Evolutionary conservation across 805 yeast genomes (phyloP).

Genomic region (Vanderwaltozyma yarrowii): DNA sequence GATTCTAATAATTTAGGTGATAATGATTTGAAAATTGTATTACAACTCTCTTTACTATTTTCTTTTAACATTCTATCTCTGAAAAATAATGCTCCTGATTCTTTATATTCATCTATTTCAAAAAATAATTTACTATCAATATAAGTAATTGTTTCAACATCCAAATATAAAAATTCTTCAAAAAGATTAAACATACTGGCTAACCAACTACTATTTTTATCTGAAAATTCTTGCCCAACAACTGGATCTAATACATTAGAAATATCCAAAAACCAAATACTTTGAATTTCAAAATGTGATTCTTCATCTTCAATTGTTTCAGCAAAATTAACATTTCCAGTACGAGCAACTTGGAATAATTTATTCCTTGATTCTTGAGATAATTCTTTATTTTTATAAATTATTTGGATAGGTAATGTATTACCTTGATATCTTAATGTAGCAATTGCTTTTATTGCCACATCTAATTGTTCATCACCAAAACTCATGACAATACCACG

Average conservation of each 20-base stretch:
- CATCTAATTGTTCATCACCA: slow-evolving; percentile 22
- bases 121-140: slow-evolving; percentile 30
- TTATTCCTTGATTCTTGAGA: slow-evolving; percentile 23
- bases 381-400: slow-evolving; percentile 31
- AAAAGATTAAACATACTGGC: slow-evolving; percentile 41
- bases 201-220: slow-evolving; percentile 32
- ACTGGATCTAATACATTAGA: slow-evolving; percentile 12
- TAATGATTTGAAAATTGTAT: slow-evolving; percentile 36
- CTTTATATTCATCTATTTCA: slow-evolving; percentile 11
- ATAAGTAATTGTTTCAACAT: slow-evolving; percentile 41
- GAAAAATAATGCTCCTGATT: slow-evolving; percentile 7
- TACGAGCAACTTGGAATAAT: slow-evolving; percentile 27
- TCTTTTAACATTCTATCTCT: slow-evolving; percentile 3
- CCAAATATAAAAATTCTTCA: slow-evolving; percentile 39
- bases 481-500: slow-evolving; percentile 16
- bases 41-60: slow-evolving; percentile 25
- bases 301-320: not conserved
- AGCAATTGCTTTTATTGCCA: slow-evolving; percentile 31
- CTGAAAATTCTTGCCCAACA: slow-evolving; percentile 18
- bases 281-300: slow-evolving; percentile 16
- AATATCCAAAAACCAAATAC: slow-evolving; percentile 34
- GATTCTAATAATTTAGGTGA: slow-evolving; percentile 36
- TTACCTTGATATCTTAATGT: slow-evolving; percentile 31
- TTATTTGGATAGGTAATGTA: slow-evolving; percentile 33
- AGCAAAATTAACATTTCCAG: slow-evolving; percentile 1